Conservation (phyloP, 2,329 filamentous ascomycete genomes). For the Pyrenochaeta sp. region DNA sequence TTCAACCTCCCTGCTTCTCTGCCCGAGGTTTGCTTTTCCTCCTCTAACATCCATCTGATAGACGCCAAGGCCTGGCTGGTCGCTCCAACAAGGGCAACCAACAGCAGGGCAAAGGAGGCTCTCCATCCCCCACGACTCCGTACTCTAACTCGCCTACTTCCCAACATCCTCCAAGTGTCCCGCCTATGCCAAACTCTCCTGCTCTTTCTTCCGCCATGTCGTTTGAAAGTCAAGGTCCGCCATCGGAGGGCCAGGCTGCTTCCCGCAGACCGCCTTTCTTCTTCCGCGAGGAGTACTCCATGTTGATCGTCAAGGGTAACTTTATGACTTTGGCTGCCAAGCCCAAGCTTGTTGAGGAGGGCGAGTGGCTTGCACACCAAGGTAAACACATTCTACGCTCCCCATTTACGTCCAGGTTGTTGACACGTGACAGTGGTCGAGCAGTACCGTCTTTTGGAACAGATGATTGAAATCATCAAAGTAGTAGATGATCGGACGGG, state of each 20-base stretch:
- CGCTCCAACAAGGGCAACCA: constrained; percentile 51
- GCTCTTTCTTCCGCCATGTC: constrained; percentile 61
- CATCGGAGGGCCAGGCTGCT: constrained; percentile 49
- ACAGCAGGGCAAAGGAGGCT: constrained; percentile 44
- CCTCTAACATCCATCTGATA: constrained; percentile 36
- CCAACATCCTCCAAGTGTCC: constrained; percentile 41
- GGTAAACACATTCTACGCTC: constrained; percentile 59
- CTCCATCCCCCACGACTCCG: constrained; percentile 45
- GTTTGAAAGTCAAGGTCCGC: constrained; percentile 67
- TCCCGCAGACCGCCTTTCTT: constrained; percentile 75
- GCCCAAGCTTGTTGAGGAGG: constrained; percentile 90
- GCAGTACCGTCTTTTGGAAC: constrained; percentile 87
- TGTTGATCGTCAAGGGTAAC: constrained; percentile 94
- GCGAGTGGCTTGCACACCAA: constrained; percentile 96
- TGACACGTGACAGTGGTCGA: constrained; percentile 74
- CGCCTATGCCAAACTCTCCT: constrained; percentile 46
- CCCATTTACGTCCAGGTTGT: constrained; percentile 13
- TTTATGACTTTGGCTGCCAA: constrained; percentile 95
- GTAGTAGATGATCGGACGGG: constrained; percentile 81
- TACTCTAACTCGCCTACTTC: constrained; percentile 46
- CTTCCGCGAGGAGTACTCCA: constrained; percentile 77
- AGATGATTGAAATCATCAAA: constrained; percentile 87
- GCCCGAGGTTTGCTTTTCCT: constrained; percentile 18
- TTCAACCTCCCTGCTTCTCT: constrained; percentile 8
- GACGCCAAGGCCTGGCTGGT: constrained; percentile 53